A percentile compares a stretch with the other conserved stretches of the same genome.
phyloP scores from a whole-genome alignment of 306 rosid species.

The Quillaja saponaria region DNA sequence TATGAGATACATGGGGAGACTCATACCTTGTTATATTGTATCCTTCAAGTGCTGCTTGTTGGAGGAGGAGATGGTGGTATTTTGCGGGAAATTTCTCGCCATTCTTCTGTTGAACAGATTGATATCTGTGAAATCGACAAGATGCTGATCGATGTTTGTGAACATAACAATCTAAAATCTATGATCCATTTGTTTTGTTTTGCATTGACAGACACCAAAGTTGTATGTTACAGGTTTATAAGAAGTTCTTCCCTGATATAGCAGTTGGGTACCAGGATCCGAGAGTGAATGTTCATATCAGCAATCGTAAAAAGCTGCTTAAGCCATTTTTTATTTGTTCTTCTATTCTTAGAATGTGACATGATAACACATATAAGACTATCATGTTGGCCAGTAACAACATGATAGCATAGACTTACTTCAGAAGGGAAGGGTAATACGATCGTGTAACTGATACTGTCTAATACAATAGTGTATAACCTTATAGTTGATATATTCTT shows the following conservation, averaged over 20 bases:
- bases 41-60: conserved; percentile 30
- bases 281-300: conserved; percentile 36
- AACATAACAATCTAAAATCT: not conserved
- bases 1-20: no score
- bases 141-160: conserved; percentile 34
- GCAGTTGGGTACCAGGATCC: conserved; percentile 39
- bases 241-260: conserved; percentile 35
- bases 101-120: conserved; percentile 34
- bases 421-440: no score
- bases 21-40: no score
- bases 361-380: no score
- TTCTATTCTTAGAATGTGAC: no score
- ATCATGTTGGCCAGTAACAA: no score
- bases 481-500: not conserved
- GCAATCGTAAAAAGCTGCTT: conserved; percentile 27
- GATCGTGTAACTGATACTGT: no score
- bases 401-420: no score
- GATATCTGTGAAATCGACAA: conserved; percentile 41
- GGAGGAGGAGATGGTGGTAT: conserved; percentile 44
- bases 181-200: not conserved
- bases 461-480: not conserved
- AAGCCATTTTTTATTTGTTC: conserved; percentile 12
- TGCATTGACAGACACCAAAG: not conserved
- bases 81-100: conserved; percentile 35
- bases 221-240: conserved; percentile 25